A percentile compares a stretch with the other conserved stretches of the same genome.
Evolutionary conservation across 129 eudicot species (phyloP).

Genomic region (Heracleum sosnowskyi): DNA sequence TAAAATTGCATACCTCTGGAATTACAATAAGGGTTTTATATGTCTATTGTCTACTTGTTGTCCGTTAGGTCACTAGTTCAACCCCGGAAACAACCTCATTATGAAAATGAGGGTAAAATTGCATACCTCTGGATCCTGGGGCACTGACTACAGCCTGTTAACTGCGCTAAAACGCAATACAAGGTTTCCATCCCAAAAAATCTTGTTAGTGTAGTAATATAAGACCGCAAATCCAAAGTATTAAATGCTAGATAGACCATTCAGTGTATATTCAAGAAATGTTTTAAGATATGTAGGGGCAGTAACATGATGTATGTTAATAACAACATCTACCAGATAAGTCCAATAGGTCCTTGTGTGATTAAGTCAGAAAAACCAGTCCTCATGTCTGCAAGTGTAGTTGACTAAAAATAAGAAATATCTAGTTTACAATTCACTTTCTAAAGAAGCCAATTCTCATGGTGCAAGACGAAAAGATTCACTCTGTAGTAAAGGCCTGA

Average conservation of each 20-base stretch:
- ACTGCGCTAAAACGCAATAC: not conserved
- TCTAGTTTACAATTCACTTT: not conserved
- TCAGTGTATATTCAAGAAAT: not conserved
- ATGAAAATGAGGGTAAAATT: too few species aligned
- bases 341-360: not conserved
- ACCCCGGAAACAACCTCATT: too few species aligned
- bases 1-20: too few species aligned
- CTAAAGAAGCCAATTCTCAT: not conserved
- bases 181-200: not conserved
- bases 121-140: not conserved
- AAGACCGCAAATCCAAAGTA: not conserved
- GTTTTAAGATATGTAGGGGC: not conserved
- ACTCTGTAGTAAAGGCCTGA: not conserved
- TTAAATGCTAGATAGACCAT: not conserved
- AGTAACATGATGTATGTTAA: not conserved
- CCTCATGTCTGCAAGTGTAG: not conserved
- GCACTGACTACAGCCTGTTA: not conserved
- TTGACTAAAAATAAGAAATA: not conserved
- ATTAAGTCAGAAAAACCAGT: not conserved
- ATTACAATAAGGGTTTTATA: too few species aligned
- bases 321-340: not conserved
- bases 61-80: too few species aligned
- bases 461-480: constrained; percentile 7
- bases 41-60: too few species aligned
- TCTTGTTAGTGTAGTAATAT: constrained; percentile 3